These are phyloP conservation scores for Penicillium paxilli DNA, from an alignment of 495 filamentous ascomycete species.

Conservation along the genomic window DNA sequence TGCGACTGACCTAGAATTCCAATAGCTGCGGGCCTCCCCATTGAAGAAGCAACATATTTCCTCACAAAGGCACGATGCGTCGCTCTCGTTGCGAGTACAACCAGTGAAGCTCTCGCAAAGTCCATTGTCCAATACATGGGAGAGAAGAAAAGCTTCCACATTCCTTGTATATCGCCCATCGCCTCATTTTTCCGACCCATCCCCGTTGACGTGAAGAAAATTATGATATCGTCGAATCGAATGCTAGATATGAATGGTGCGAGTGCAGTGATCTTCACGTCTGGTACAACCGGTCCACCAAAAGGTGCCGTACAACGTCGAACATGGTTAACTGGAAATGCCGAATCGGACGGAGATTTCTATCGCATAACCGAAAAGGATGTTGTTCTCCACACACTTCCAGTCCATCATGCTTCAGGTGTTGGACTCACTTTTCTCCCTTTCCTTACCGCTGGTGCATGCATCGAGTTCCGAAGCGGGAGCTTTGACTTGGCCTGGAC, in stretches of 20 bases:
- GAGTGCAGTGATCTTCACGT: slow-evolving; percentile 40
- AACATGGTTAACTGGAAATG: slow-evolving; percentile 26
- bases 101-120: slow-evolving; percentile 13
- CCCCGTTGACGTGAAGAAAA: slow-evolving; percentile 7
- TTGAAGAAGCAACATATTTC: slow-evolving; percentile 47
- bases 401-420: slow-evolving; percentile 51
- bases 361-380: slow-evolving; percentile 28
- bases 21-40: slow-evolving; percentile 27
- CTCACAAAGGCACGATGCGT: slow-evolving; percentile 31
- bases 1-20: not conserved
- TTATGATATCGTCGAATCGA: slow-evolving; percentile 24
- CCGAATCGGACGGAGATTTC: slow-evolving; percentile 28
- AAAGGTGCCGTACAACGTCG: slow-evolving; percentile 45
- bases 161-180: slow-evolving; percentile 21
- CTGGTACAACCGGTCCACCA: slow-evolving; percentile 46
- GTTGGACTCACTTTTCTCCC: slow-evolving; percentile 48
- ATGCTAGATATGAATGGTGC: slow-evolving; percentile 28
- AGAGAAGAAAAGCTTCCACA: slow-evolving; percentile 14
- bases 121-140: slow-evolving; percentile 15
- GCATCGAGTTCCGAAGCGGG: slow-evolving; percentile 48
- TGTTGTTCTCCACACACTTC: slow-evolving; percentile 39
- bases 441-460: slow-evolving; percentile 39
- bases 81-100: slow-evolving; percentile 19
- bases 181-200: slow-evolving; percentile 15
- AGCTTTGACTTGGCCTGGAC: slow-evolving; percentile 47